Evolutionary conservation across 768 basidiomycete genomes (phyloP).

Genomic region (Trametes elegans): DNA sequence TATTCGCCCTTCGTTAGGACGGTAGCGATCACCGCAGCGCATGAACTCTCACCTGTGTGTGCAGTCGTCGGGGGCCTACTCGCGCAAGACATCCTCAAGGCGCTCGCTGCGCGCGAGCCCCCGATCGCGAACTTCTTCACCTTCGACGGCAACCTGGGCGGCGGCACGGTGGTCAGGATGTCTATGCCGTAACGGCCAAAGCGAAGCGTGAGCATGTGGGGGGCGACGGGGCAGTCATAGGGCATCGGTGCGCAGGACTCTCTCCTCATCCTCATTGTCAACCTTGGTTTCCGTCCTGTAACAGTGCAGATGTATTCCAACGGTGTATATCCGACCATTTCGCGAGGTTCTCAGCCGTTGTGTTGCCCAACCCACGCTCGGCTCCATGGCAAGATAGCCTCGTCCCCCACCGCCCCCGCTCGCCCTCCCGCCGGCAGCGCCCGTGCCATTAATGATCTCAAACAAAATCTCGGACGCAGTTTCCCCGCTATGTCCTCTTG

Average conservation of each 20-base stretch:
- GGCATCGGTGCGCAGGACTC: slow-evolving; percentile 5
- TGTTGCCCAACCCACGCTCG: slow-evolving; percentile 3
- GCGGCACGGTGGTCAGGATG: slow-evolving; percentile 64
- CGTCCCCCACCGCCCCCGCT: background rate
- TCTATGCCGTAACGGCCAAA: slow-evolving; percentile 39
- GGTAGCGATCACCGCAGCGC: slow-evolving; percentile 63
- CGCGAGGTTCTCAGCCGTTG: slow-evolving; percentile 15
- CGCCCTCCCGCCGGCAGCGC: no score
- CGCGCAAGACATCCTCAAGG: slow-evolving; percentile 92
- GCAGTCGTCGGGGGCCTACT: slow-evolving; percentile 94
- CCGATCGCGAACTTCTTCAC: slow-evolving; percentile 91
- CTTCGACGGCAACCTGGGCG: slow-evolving; percentile 82
- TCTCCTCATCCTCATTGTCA: background rate
- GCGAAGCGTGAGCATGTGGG: background rate
- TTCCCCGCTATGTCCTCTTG: background rate
- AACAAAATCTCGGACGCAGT: background rate
- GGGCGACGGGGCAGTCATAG: no score
- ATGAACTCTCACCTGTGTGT: slow-evolving; percentile 91
- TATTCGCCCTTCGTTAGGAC: slow-evolving; percentile 41
- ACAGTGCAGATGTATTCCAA: slow-evolving; percentile 11
- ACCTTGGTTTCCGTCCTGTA: slow-evolving; percentile 8
- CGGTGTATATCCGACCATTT: slow-evolving; percentile 22
- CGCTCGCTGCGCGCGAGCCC: slow-evolving; percentile 84
- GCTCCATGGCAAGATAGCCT: background rate
- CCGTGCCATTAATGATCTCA: background rate